These are phyloP conservation scores for Eremochloa ophiuroides DNA, from an alignment of 176 grass and related monocot species.

Conservation along the genomic window DNA sequence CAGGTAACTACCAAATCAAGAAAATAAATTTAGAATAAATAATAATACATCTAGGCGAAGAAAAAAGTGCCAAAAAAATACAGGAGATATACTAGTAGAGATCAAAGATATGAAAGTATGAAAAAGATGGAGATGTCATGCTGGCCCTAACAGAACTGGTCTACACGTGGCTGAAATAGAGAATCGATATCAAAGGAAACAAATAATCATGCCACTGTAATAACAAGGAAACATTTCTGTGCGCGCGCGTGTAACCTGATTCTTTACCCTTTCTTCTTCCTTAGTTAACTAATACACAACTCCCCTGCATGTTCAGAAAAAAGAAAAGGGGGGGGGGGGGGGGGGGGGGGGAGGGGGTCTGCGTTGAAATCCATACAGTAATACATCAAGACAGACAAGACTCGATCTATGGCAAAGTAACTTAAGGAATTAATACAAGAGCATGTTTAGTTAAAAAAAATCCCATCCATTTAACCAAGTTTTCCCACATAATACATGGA, in stretches of 20 bases:
- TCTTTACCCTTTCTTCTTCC: not conserved
- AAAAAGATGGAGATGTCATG: not conserved
- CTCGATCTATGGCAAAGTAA: not conserved
- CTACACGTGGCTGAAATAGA: not conserved
- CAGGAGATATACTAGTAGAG: not conserved
- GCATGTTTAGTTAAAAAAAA: not conserved
- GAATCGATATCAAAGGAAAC: not conserved
- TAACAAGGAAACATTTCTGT: not conserved
- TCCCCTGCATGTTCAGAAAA: too few relatives aligned
- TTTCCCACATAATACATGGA: not conserved
- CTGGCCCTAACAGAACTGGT: not conserved
- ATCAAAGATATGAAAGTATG: not conserved
- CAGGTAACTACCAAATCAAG: not conserved
- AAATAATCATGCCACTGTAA: not conserved
- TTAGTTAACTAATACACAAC: too few relatives aligned
- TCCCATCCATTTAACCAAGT: not conserved
- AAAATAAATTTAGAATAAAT: not conserved
- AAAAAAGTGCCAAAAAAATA: not conserved
- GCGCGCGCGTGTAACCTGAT: too few relatives aligned
- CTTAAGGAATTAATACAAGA: not conserved
- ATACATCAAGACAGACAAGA: not conserved
- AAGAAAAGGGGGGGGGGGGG: too few relatives aligned
- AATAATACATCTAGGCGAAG: not conserved
- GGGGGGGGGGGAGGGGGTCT: too few relatives aligned
- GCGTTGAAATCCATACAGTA: not conserved